These are phyloP conservation scores for Xylaria intraflava DNA, from an alignment of 495 filamentous ascomycete species.

Conservation along the genomic window DNA sequence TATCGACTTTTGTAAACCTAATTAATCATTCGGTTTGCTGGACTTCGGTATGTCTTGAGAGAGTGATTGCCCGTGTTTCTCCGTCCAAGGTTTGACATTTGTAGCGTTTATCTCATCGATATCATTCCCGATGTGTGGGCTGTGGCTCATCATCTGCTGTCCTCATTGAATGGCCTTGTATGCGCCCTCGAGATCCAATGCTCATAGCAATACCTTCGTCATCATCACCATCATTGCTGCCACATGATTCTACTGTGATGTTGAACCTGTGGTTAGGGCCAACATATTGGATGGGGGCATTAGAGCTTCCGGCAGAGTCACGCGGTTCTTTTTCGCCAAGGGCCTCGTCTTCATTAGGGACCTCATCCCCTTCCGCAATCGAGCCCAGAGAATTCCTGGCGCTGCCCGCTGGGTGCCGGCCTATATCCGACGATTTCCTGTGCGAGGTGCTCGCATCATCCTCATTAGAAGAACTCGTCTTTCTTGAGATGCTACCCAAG, in stretches of 20 bases:
- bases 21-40: neutral
- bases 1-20: conserved; percentile 10
- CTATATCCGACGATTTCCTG: neutral
- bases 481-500: neutral
- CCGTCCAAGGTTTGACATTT: neutral
- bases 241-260: neutral
- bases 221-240: conserved; percentile 5
- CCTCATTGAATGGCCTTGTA: neutral
- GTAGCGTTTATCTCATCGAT: neutral
- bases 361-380: conserved; percentile 21
- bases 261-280: conserved; percentile 10
- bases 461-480: neutral
- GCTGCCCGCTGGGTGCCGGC: neutral
- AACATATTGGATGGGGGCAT: neutral
- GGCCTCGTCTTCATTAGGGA: neutral
- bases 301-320: neutral
- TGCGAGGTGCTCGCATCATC: neutral
- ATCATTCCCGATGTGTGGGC: neutral
- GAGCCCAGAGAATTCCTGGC: conserved; percentile 12
- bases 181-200: conserved; percentile 6
- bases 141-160: neutral
- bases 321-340: neutral
- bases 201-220: conserved; percentile 26
- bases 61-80: neutral
- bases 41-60: neutral